Evolutionary conservation across 192 early-diverging fungal genomes (phyloP).

Genomic region (Thoreauomyces humboldtii): DNA sequence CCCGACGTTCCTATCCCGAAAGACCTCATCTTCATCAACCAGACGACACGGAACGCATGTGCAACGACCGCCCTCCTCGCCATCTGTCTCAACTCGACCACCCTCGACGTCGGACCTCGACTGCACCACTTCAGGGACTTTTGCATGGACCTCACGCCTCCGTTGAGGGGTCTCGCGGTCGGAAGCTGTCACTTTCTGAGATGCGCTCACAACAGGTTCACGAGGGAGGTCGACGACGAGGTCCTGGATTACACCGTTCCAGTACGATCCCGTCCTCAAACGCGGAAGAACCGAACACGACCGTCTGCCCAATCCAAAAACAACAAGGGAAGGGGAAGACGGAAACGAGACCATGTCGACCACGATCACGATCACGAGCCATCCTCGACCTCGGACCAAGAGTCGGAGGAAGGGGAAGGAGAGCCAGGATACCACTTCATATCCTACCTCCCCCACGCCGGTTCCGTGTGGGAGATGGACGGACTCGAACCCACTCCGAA

Average conservation of each 20-base stretch:
- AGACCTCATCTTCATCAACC: background rate
- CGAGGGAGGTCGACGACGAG: no score
- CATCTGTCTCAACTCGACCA: slow-evolving; percentile 25
- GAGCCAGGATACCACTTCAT: slow-evolving; percentile 29
- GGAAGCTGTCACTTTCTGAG: slow-evolving; percentile 9
- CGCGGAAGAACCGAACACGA: slow-evolving; percentile 7
- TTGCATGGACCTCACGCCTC: slow-evolving; percentile 21
- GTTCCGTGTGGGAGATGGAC: slow-evolving; percentile 33
- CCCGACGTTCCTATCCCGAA: no score
- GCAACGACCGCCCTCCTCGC: slow-evolving; percentile 31
- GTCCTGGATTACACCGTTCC: background rate
- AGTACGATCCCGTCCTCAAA: background rate
- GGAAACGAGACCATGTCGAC: background rate
- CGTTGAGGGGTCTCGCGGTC: slow-evolving; percentile 21
- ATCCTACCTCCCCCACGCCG: slow-evolving; percentile 19
- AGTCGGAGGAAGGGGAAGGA: slow-evolving; percentile 20
- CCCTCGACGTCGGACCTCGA: slow-evolving; percentile 8
- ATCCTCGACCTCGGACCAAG: no score
- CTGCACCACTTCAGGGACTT: slow-evolving; percentile 29
- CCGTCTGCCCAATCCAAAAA: slow-evolving; percentile 21
- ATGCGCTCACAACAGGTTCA: slow-evolving; percentile 30
- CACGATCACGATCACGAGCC: background rate
- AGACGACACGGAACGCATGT: slow-evolving; percentile 34
- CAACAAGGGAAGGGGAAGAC: slow-evolving; percentile 1
- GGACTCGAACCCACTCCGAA: slow-evolving; percentile 25